Evolutionary conservation across 805 yeast genomes (phyloP), one percentile per base, ranked within the genome.

Genomic region (Ogataea nonfermentans): DNA sequence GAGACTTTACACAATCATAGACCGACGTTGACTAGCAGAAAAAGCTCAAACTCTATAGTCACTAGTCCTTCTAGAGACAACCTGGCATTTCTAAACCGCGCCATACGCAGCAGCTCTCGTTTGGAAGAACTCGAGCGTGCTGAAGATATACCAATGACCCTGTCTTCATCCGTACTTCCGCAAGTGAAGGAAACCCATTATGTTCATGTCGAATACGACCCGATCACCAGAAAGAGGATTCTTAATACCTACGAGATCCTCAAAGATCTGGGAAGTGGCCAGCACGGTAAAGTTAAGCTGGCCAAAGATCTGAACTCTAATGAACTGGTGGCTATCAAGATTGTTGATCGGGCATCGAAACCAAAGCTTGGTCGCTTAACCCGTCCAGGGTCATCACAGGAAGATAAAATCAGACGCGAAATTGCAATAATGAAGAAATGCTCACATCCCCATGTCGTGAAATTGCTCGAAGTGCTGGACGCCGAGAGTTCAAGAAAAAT

Each of bases 241-340:
- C 70, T 93, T 46, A 93, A 93, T 63, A 80, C 95, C 0, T 93
- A 90, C 59, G 99, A 93, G 62, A 85, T 93, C 25, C 64, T 89
- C 22, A 71, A 75, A 17, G 97, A 90, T 64, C 70, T 93, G 20
- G 99, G 99, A 9, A 73, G 85, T 24, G 99, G 99, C n/a, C 96
- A 90, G 61, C 98, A 91, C 63, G 98, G 99, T n/a, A 91, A 88
- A 61, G 99, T 93, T 29, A 93, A 93, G 60, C 71, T 93, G 13
- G 99, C 95, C 0, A 76, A 76, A 44, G 91, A 90, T 57, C 62
- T 81, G 39, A 70, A 74, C n/a, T 62, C 73, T 5, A 69, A 74
- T 31, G 79, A 74, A 48, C 67, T 78, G 23, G 95, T 88, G n/a
- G 99, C 99, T 3, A 89, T 93, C 40, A 93, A 93, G 59, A 86